phyloP scores from a whole-genome alignment of 2,329 filamentous ascomycete genomes.

The Botryotinia narcissicola region DNA sequence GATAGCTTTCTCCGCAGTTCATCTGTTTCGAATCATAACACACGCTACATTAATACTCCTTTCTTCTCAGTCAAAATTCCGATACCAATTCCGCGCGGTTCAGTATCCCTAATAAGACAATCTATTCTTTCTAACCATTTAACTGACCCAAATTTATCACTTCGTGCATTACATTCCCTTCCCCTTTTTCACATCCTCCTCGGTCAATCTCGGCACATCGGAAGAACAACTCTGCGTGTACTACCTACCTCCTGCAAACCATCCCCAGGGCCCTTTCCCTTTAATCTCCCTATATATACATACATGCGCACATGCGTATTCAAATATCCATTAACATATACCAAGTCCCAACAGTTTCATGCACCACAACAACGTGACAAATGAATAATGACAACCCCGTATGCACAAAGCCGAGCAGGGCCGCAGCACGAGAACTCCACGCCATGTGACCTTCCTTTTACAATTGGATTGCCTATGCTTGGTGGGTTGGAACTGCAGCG shows the following conservation, averaged over 20 bases:
- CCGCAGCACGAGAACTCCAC: slow-evolving; percentile 16
- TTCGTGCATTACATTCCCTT: neutral
- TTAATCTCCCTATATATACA: neutral
- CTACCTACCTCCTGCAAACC: neutral
- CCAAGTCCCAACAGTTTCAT: neutral
- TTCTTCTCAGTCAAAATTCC: neutral
- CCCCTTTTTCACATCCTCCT: neutral
- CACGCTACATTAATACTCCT: neutral
- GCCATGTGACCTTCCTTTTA: slow-evolving; percentile 10
- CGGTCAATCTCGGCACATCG: neutral
- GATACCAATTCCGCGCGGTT: neutral
- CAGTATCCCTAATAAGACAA: neutral
- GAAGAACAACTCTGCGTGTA: neutral
- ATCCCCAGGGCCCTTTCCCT: neutral
- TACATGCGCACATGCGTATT: neutral
- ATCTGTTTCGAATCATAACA: neutral
- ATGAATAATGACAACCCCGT: neutral
- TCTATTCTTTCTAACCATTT: neutral
- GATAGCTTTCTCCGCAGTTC: neutral
- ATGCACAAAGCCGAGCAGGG: slow-evolving; percentile 1
- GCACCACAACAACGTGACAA: neutral
- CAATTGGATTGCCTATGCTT: neutral
- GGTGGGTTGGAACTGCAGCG: neutral
- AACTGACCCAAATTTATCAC: neutral
- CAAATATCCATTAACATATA: neutral